Conservation (phyloP, 345 rosid species). For the Turnera subulata region DNA sequence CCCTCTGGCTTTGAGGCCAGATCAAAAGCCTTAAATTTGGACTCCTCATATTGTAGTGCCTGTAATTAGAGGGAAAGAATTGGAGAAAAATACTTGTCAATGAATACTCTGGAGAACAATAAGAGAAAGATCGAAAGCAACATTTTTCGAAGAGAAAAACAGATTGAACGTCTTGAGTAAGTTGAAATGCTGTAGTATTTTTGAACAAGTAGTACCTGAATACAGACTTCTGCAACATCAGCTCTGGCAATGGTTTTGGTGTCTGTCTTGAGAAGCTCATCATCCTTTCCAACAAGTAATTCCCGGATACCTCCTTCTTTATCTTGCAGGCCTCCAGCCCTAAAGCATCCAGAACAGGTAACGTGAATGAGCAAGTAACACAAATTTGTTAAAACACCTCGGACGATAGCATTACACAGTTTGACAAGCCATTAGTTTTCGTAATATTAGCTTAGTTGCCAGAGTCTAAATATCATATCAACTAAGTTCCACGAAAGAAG, state of each 20-base stretch:
- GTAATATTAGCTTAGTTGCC: no score
- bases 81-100: conserved; percentile 4
- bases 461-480: no score
- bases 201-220: conserved; percentile 49
- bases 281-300: conserved; percentile 77
- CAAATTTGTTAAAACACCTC: no score
- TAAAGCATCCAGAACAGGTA: conserved; percentile 26
- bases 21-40: conserved; percentile 85
- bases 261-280: conserved; percentile 91
- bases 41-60: conserved; percentile 74
- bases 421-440: no score
- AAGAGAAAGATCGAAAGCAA: no score
- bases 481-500: no score
- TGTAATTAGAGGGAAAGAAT: conserved; percentile 19
- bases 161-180: no score
- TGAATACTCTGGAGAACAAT: neutral
- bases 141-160: no score
- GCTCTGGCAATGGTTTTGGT: conserved; percentile 65
- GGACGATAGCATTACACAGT: no score
- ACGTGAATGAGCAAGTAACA: neutral
- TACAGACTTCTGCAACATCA: conserved; percentile 88
- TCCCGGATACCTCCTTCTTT: conserved; percentile 84
- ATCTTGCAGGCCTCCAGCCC: conserved; percentile 97
- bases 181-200: neutral
- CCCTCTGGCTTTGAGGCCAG: conserved; percentile 87